Base-by-base conservation (phyloP, 805 yeast species). In the Pichia insulana region DNA sequence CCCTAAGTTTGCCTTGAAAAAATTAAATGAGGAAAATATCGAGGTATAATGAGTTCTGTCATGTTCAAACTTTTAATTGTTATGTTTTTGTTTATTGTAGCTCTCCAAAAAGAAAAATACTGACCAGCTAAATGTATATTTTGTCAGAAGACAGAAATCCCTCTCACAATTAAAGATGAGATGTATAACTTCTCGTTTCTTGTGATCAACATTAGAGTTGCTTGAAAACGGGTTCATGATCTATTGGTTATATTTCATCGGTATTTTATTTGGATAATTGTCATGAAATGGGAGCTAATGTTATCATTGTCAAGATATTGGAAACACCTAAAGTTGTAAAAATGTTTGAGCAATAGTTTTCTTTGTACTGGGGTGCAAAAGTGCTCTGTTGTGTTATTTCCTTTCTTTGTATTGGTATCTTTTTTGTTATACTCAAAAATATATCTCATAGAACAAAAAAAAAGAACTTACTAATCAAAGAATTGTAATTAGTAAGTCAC, bases 111-210 rank as follows among this genome's bases (percentile, higher is more conserved):
- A n/a, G n/a, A n/a, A n/a, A n/a, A n/a, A n/a, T n/a, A n/a, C n/a
- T n/a, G n/a, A n/a, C n/a, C n/a, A n/a, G n/a, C n/a, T n/a, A n/a
- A n/a, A n/a, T n/a, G n/a, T n/a, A n/a, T n/a, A n/a, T n/a, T n/a
- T n/a, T n/a, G n/a, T n/a, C n/a, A n/a, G n/a, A n/a, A n/a, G n/a
- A n/a, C n/a, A n/a, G n/a, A n/a, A n/a, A n/a, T n/a, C n/a, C n/a
- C n/a, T n/a, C n/a, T n/a, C n/a, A n/a, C n/a, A n/a, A n/a, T n/a
- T n/a, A n/a, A n/a, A n/a, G n/a, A n/a, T n/a, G n/a, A n/a, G n/a
- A n/a, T n/a, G n/a, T n/a, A n/a, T n/a, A n/a, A n/a, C n/a, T n/a
- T 71, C 26, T 73, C 71, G 40, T 79, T 84, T 83, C 64, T 74
- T 40, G 74, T 75, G 2, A 62, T 73, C 4, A 68, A 72, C 31